A percentile compares a stretch with the other conserved stretches of the same genome.
phyloP scores from a whole-genome alignment of 306 rosid species.

The Elaeagnus macrophylla region DNA sequence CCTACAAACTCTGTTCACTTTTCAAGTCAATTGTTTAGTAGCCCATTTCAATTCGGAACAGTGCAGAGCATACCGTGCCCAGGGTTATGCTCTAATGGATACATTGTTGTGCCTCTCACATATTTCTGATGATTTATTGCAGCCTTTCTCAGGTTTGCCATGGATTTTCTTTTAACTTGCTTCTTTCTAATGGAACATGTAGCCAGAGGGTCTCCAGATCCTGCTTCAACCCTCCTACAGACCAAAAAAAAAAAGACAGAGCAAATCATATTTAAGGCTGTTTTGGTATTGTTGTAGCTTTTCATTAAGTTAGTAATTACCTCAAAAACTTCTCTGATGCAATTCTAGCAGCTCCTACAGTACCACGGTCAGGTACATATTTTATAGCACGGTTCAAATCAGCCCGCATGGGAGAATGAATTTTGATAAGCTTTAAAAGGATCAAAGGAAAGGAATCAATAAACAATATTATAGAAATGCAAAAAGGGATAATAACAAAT shows the following conservation, averaged over 20 bases:
- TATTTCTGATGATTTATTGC: conserved; percentile 53
- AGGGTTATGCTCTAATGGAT: conserved; percentile 73
- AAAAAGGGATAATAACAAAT: conserved; percentile 5
- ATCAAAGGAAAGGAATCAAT: conserved; percentile 15
- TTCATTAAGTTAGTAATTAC: conserved; percentile 24
- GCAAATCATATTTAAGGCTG: no score
- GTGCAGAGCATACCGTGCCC: conserved; percentile 74
- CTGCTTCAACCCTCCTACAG: conserved; percentile 78
- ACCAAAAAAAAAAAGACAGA: conserved; percentile 2
- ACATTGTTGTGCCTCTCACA: conserved; percentile 64
- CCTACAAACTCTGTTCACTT: no score
- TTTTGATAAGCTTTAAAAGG: conserved; percentile 70
- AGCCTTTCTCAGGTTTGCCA: conserved; percentile 46
- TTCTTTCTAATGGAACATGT: conserved; percentile 57
- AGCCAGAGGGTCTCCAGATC: conserved; percentile 57
- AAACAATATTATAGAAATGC: conserved; percentile 1
- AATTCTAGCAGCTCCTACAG: conserved; percentile 60
- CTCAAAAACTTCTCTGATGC: conserved; percentile 76
- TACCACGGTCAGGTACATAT: conserved; percentile 63
- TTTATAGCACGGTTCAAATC: conserved; percentile 72
- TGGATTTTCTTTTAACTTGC: conserved; percentile 38
- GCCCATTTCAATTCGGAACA: conserved; percentile 28
- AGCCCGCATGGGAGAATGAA: conserved; percentile 93
- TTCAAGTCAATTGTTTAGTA: no score
- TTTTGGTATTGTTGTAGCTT: no score